Base-by-base conservation (phyloP, 2,329 filamentous ascomycete species). In the Fusarium newnesense region DNA sequence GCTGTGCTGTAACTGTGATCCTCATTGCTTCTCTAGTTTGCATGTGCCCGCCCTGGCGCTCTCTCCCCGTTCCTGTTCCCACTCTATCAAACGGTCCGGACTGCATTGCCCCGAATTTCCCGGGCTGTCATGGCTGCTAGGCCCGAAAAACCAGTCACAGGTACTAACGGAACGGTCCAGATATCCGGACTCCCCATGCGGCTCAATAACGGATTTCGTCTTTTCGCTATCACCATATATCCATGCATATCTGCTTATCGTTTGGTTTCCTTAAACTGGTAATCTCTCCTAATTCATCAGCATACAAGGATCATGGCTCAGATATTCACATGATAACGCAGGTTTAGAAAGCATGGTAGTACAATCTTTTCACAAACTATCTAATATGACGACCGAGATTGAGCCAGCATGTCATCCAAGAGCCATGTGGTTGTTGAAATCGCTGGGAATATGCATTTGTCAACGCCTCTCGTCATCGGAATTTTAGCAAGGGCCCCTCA, bases 141-240 rank as follows among this genome's bases (percentile, higher is more conserved):
- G 75, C 62, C 75, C 71, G 73, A 72, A 74, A 69, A 65, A 69
- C 65, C 59, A 76, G n/a, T 53, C 56, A 19, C 30, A 43, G 39
- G 37, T 44, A 54, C 39, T 50, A 39, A 34, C 42, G 24, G 60
- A 37, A 64, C 34, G n/a, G 64, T 46, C 47, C 28, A 68, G 40
- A 46, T 47, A 30, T 53, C 54, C 43, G 39, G 37, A 39, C 63
- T 57, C 60, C 52, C 56, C 37, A 61, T 19, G 37, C 53, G 26
- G 12, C 39, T 61, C 53, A 50, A 34, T 43, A 24, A 46, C 57
- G 59, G 24, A 59, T 37, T 50, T 34, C 44, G 28, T 49, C 58
- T 61, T 67, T 26, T 57, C 26, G 24, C 43, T 44, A 36, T 58
- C n/a, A 43, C 56, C 44, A 36, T 37, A 53, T 56, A 36, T 58